These are phyloP conservation scores for Articulospora tetracladia DNA, from an alignment of 495 filamentous ascomycete species.

Conservation along the genomic window DNA sequence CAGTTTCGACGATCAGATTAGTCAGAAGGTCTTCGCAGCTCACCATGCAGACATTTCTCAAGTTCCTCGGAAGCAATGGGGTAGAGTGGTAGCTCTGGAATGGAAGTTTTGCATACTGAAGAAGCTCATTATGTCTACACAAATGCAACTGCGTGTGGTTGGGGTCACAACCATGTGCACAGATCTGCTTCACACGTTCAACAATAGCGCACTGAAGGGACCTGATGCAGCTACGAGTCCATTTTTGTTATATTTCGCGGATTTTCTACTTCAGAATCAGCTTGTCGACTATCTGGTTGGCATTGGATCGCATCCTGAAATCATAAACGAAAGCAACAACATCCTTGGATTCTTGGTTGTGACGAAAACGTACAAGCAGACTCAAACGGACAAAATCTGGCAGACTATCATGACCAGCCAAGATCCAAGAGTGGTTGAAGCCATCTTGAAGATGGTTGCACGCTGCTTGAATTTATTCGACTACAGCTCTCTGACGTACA, in stretches of 20 bases:
- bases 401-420: constrained; percentile 75
- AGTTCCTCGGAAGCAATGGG: constrained; percentile 17
- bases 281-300: constrained; percentile 85
- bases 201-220: constrained; percentile 34
- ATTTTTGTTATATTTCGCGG: constrained; percentile 59
- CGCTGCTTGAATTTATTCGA: constrained; percentile 59
- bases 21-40: constrained; percentile 28
- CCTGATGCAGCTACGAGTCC: constrained; percentile 38
- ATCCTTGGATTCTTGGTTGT: constrained; percentile 87
- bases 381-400: constrained; percentile 81
- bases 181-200: constrained; percentile 65
- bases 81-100: constrained; percentile 49
- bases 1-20: constrained; percentile 28
- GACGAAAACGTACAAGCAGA: constrained; percentile 65
- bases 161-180: constrained; percentile 66
- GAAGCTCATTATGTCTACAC: constrained; percentile 72
- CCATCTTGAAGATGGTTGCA: constrained; percentile 71
- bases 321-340: constrained; percentile 77
- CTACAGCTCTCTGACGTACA: constrained; percentile 54
- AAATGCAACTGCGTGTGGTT: constrained; percentile 82
- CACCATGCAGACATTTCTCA: constrained; percentile 21
- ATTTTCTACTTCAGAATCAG: constrained; percentile 58
- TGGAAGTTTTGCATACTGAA: constrained; percentile 70
- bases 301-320: constrained; percentile 85
- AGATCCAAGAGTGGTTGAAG: constrained; percentile 78